These are phyloP conservation scores for Taxillus chinensis DNA, from an alignment of 164 flowering plant genomes.

Conservation along the genomic window DNA sequence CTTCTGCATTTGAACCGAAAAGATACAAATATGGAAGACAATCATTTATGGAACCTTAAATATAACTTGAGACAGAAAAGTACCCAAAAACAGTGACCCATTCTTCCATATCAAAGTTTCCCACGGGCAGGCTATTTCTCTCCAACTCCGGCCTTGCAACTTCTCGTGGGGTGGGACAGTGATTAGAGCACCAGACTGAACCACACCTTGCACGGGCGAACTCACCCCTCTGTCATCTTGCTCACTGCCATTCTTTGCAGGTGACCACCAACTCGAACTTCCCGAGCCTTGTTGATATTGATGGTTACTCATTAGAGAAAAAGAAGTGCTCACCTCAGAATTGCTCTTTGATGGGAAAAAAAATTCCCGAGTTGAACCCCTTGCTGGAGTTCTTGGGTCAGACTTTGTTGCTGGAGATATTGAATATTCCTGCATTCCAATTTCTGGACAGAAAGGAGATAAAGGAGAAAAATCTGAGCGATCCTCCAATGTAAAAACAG, in stretches of 20 bases:
- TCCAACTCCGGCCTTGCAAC: slow-evolving; percentile 91
- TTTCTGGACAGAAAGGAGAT: slow-evolving; percentile 33
- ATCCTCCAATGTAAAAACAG: slow-evolving; percentile 76
- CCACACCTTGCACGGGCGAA: slow-evolving; percentile 87
- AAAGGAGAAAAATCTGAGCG: slow-evolving; percentile 53
- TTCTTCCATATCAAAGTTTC: slow-evolving; percentile 64
- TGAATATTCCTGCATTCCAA: slow-evolving; percentile 57
- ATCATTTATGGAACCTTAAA: too few species aligned
- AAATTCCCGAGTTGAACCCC: slow-evolving; percentile 32
- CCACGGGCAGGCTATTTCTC: slow-evolving; percentile 47
- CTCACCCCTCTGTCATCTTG: slow-evolving; percentile 61
- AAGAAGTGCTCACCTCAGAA: slow-evolving; percentile 55
- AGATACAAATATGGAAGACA: too few species aligned
- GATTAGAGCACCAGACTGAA: slow-evolving; percentile 73
- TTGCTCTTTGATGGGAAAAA: slow-evolving; percentile 45
- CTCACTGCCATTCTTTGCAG: slow-evolving; percentile 44
- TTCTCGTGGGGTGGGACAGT: slow-evolving; percentile 85
- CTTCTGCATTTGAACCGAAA: too few species aligned
- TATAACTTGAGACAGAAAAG: neutral
- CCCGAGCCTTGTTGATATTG: slow-evolving; percentile 43
- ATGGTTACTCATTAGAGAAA: slow-evolving; percentile 27
- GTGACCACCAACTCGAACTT: slow-evolving; percentile 77
- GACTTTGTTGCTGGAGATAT: slow-evolving; percentile 56
- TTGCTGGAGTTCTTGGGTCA: slow-evolving; percentile 39
- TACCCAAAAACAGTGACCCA: slow-evolving; percentile 99